Base-by-base conservation (phyloP, 164 flowering plant species). In the Platanus orientalis region DNA sequence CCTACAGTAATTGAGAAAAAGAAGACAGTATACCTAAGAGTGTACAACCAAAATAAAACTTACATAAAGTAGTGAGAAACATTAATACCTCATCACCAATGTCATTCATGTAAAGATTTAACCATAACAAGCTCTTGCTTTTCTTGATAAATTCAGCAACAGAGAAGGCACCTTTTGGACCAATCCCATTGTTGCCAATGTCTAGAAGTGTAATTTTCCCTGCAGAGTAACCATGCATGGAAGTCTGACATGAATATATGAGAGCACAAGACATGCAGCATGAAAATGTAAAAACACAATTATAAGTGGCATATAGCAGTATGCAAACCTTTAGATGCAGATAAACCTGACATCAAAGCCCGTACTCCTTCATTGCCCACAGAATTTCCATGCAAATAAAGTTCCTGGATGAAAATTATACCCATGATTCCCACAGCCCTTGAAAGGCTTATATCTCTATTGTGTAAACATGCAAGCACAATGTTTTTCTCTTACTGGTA, bases 301-400 rank as follows among this genome's bases (percentile, higher is more conserved):
- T n/a, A n/a, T n/a, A n/a, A n/a, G n/a, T n/a, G n/a, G n/a, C n/a
- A n/a, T 30, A 21, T 55, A 25, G 20, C 1, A 14, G 69, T 47
- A 16, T 7, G 29, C 67, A 54, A 56, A 91, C 99, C 99, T 86
- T 83, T 86, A 66, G 75, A 88, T 42, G 71, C 70, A 60, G 84
- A 75, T 74, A 94, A 76, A 54, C 97, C 90, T 34, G 83, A 61
- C 81, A 91, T 84, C 66, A 94, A 65, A 63, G 90, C 86, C 44
- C 92, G 81, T 14, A 78, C 78, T 39, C 99, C 99, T 76, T 95
- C 97, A 82, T 95, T 89, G 57, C 99, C 97, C 66, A 95, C 83
- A 66, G 84, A 74, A 65, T 95, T 95, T 62, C 99, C 99, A 69
- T 88, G 87, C 80, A 95, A 68, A 83, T 79, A 80, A 68, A 92